Evolutionary conservation across 2,329 filamentous ascomycete species (phyloP), one percentile per base, ranked within the genome.

Genomic region (Diaporthe longicolla): DNA sequence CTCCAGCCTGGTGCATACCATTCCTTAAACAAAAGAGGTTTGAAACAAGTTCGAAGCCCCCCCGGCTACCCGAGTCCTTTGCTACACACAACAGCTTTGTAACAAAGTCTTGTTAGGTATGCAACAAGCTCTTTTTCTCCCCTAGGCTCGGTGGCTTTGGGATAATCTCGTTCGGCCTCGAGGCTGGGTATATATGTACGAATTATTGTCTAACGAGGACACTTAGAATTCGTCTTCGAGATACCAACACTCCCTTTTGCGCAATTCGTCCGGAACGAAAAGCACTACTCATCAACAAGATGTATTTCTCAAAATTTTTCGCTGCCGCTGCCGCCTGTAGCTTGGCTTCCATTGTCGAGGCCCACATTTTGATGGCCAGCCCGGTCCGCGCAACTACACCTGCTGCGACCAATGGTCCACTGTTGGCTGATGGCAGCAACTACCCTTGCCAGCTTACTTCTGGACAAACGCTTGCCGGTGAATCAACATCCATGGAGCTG

Each of bases 371-470:
- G 54, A 92, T 98, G 87, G 84, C 80, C 70, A 87, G 85, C 11
- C 96, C 97, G 0, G 81, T 85, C 4, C 95, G 95, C 0, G 95
- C 90, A 75, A 79, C 82, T 21, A 77, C 77, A 1, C 78, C 81
- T 0, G 73, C 10, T 0, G 78, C 85, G 3, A 72, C 86, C 83
- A 96, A 93, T 83, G 84, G 85, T 4, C 96, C 97, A 0, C 86
- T 98, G 0, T 78, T 80, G 0, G 82, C 83, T 0, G 81, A 81
- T 50, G 94, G 93, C 0, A 85, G 83, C 50, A 85, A 98, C 81
- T 99, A 94, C 81, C 97, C 97, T 0, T 98, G 97, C 90, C 95
- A 98, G 82, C 82, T 88, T 69, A 85, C 88, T 10, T n/a, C 78
- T 0, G 85, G 84, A 0, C 82, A 81, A 63, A 88, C 89, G 7